Base-by-base conservation (phyloP, 306 rosid species). In the Astragalus membranaceus region DNA sequence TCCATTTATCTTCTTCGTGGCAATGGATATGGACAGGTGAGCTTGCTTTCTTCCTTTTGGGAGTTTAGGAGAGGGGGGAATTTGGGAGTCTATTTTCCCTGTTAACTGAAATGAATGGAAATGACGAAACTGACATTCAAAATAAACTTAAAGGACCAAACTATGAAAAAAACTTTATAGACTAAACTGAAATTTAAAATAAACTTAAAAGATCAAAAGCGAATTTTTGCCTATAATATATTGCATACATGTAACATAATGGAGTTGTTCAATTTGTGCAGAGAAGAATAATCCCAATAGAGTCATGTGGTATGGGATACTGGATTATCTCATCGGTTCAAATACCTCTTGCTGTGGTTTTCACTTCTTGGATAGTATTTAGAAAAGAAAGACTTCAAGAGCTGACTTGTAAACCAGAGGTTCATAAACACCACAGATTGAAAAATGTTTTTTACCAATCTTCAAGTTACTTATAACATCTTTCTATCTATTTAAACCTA, bases 241-340 rank as follows among this genome's bases (percentile, higher is more conserved):
- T 41, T 41, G 32, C 60, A 54, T 20, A 58, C 20, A 35, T 69
- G 8, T 41, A 50, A 59, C 10, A 42, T 50, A 11, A 12, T 30
- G 63, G 17, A 44, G 69, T 15, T 66, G 20, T 20, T 57, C 15
- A 64, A 85, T 70, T 57, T 69, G 20, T 75, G 81, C 90, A 93
- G 98, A 79, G 91, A 60, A 79, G 91, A 60, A 77, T 93, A 36
- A 69, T 83, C 70, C 73, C 75, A 26, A 80, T 90, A 53, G 88
- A 93, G 81, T 87, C 93, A 32, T 93, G 96, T 43, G 96, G 96
- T 65, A 61, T 75, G 43, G 90, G 49, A 71, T 93, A 90, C 61
- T 90, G 98, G 98, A 75, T 79, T 63, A 61, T 93, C 57, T 93
- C 96, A 54, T 80, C 91, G 10, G 51, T 74, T 67, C 98, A 93